Base-by-base conservation (phyloP, 345 rosid species). In the Citrus trifoliata region DNA sequence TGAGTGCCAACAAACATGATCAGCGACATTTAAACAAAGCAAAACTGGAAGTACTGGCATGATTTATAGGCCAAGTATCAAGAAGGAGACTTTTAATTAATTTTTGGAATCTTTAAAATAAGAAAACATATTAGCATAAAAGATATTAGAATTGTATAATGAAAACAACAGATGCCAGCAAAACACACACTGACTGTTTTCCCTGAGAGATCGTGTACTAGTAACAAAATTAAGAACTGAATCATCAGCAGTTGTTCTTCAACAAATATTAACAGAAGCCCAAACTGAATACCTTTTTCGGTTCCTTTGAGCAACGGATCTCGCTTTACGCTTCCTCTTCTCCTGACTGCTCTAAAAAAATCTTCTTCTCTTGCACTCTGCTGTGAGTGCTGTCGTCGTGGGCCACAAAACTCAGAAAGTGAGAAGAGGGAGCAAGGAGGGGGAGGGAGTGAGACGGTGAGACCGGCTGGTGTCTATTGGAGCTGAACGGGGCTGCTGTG, bases 301-400 rank as follows among this genome's bases (percentile, higher is more conserved):
- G 19, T 80, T 83, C 67, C 81, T 78, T 64, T 74, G 75, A 13
- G 83, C 81, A 21, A 83, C 83, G 22, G 78, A 81, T 32, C 81
- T 77, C 30, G 80, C 48, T 73, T 61, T 77, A 38, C 86, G 83
- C 77, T 83, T 80, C 66, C 59, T 75, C 81, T 80, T 73, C 10
- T 83, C 86, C 70, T 70, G 86, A 55, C 70, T 77, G 72, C 71
- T 78, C 86, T 83, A 83, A 70, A 56, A 75, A 79, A 78, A 83
- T 67, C 81, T 68, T 16, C 83, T 77, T 56, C 83, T 75, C 74
- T 71, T 80, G 73, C 77, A 55, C 71, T 83, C 86, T 56, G n/a
- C n/a, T n/a, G n/a, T n/a, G n/a, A n/a, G n/a, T n/a, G n/a, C n/a
- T n/a, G n/a, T n/a, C n/a, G n/a, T n/a, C n/a, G n/a, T n/a, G n/a